phyloP scores from a whole-genome alignment of 2,329 filamentous ascomycete species.

The Apiospora phragmitis region DNA sequence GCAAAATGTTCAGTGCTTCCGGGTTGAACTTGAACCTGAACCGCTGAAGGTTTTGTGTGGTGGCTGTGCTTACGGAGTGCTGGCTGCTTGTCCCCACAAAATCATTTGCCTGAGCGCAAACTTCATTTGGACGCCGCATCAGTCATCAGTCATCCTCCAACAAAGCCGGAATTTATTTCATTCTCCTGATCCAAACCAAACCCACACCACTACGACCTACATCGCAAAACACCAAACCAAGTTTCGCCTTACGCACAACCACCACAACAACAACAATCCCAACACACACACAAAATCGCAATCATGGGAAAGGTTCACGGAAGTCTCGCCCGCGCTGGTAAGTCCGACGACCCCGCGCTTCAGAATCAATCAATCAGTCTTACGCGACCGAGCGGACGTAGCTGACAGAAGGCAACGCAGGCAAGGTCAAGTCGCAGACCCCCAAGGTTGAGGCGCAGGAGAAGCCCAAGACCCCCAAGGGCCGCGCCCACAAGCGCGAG shows the following conservation, averaged over 20 bases:
- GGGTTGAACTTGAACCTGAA: not conserved
- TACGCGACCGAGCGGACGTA: not conserved
- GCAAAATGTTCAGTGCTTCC: too few relatives aligned
- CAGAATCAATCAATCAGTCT: not conserved
- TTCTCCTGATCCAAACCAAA: not conserved
- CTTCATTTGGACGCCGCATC: not conserved
- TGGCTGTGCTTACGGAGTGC: not conserved
- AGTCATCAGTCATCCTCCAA: constrained; percentile 4
- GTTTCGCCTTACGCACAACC: too few relatives aligned
- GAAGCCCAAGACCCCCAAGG: constrained; percentile 13
- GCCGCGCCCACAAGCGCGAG: constrained; percentile 12
- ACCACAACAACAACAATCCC: not conserved
- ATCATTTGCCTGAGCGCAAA: not conserved
- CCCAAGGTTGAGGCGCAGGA: constrained; percentile 13
- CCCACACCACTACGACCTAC: not conserved
- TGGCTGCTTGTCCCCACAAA: not conserved
- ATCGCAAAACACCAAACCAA: not conserved
- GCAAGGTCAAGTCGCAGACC: constrained; percentile 13
- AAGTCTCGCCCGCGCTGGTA: constrained; percentile 11
- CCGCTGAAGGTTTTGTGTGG: not conserved
- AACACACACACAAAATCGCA: not conserved
- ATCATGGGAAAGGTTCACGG: constrained; percentile 13
- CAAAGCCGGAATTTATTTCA: not conserved
- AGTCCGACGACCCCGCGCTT: not conserved
- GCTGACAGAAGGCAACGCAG: constrained; percentile 4